phyloP scores from a whole-genome alignment of 495 filamentous ascomycete species.

The Penicillium paradoxum region DNA sequence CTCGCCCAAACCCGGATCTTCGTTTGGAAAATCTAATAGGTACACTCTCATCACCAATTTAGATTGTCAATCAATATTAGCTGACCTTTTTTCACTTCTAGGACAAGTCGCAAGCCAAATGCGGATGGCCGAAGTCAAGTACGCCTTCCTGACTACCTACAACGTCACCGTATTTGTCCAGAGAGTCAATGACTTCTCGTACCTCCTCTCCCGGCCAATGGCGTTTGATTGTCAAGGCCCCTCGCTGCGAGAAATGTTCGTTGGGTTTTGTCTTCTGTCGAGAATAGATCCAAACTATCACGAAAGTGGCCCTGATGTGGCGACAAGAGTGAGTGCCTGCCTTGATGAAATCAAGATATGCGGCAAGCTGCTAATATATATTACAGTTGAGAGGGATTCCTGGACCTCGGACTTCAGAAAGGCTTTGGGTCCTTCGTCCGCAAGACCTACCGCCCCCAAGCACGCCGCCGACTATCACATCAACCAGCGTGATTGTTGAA shows the following conservation, averaged over 20 bases:
- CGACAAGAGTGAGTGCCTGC: no score
- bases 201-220: background rate
- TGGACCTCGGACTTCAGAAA: no score
- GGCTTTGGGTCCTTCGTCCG: no score
- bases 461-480: slow-evolving; percentile 2
- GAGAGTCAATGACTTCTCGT: background rate
- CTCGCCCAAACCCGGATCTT: background rate
- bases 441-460: no score
- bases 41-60: background rate
- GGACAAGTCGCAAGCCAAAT: slow-evolving; percentile 4
- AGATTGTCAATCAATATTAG: no score
- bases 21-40: background rate
- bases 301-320: background rate
- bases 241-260: background rate
- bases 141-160: slow-evolving; percentile 4
- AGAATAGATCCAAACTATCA: background rate
- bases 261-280: slow-evolving; percentile 3
- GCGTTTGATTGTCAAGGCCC: background rate
- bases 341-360: background rate
- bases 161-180: slow-evolving; percentile 4
- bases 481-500: background rate
- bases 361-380: background rate
- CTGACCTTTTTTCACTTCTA: no score
- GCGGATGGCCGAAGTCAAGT: background rate
- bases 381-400: slow-evolving; percentile 1